phyloP scores from a whole-genome alignment of 2,329 filamentous ascomycete species.

The Clarireedia sp. region DNA sequence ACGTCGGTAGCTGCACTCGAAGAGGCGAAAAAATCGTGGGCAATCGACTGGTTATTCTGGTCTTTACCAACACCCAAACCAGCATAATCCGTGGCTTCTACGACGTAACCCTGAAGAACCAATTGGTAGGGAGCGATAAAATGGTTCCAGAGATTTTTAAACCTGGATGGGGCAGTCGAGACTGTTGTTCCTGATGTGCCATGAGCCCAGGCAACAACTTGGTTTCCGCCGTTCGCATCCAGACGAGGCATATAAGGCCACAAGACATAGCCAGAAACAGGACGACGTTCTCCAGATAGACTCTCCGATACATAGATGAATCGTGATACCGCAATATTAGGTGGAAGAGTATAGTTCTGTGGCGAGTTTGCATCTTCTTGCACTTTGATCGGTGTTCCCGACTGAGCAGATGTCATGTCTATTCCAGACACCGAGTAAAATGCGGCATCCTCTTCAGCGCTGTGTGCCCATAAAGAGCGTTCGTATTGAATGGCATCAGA shows the following conservation, averaged over 20 bases:
- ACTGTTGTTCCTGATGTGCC: constrained; percentile 37
- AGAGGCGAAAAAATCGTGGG: constrained; percentile 35
- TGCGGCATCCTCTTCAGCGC: not conserved
- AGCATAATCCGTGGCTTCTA: constrained; percentile 39
- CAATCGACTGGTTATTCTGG: constrained; percentile 31
- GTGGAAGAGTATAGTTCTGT: constrained; percentile 7
- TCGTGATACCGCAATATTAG: constrained; percentile 6
- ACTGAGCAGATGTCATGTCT: not conserved
- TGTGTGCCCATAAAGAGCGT: not conserved
- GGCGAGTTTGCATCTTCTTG: constrained; percentile 2
- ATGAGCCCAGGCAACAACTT: constrained; percentile 26
- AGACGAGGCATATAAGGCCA: constrained; percentile 7
- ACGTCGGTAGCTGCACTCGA: constrained; percentile 37
- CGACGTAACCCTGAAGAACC: constrained; percentile 36
- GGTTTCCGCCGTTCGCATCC: constrained; percentile 1
- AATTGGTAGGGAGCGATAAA: constrained; percentile 34
- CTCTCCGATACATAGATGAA: constrained; percentile 9
- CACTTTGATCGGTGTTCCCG: constrained; percentile 2
- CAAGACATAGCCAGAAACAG: constrained; percentile 8
- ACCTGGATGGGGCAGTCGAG: constrained; percentile 34
- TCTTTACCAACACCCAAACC: constrained; percentile 35
- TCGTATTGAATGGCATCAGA: constrained; percentile 1
- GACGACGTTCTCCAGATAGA: constrained; percentile 6
- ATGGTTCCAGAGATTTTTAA: constrained; percentile 36
- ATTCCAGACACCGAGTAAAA: not conserved